These are phyloP conservation scores for Clitoria ternatea DNA, from an alignment of 306 rosid genomes.

Conservation along the genomic window DNA sequence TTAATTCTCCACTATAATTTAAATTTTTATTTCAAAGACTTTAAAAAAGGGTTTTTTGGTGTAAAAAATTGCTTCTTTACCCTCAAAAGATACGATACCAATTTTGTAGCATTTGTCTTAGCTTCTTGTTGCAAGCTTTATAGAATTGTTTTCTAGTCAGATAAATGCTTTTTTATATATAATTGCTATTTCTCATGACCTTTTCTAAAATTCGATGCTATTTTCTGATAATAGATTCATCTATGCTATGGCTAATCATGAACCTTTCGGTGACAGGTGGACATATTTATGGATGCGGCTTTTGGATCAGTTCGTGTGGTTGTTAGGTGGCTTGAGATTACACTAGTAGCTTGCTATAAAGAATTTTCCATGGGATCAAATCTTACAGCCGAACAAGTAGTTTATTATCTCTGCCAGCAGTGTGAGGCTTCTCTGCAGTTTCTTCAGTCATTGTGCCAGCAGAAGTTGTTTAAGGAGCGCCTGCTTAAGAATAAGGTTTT, in stretches of 20 bases:
- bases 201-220: constrained; percentile 2
- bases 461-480: constrained; percentile 74
- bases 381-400: constrained; percentile 52
- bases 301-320: constrained; percentile 73
- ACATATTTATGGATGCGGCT: constrained; percentile 92
- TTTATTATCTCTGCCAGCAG: constrained; percentile 77
- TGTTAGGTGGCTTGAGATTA: constrained; percentile 56
- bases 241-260: constrained; percentile 34
- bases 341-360: constrained; percentile 41
- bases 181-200: neutral
- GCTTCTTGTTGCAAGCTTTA: constrained; percentile 16
- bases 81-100: neutral
- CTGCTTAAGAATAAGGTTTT: constrained; percentile 86
- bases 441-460: constrained; percentile 86
- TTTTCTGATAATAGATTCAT: constrained; percentile 14
- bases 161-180: neutral
- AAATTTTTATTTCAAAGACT: neutral
- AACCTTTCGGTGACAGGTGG: constrained; percentile 66
- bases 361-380: constrained; percentile 35
- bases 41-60: neutral
- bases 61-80: constrained; percentile 1
- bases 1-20: neutral
- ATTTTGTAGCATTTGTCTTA: neutral
- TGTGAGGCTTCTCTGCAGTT: constrained; percentile 95
- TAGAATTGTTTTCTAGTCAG: constrained; percentile 14